Evolutionary conservation across 2,329 filamentous ascomycete genomes (phyloP).

Genomic region (Orbilia brochopaga): DNA sequence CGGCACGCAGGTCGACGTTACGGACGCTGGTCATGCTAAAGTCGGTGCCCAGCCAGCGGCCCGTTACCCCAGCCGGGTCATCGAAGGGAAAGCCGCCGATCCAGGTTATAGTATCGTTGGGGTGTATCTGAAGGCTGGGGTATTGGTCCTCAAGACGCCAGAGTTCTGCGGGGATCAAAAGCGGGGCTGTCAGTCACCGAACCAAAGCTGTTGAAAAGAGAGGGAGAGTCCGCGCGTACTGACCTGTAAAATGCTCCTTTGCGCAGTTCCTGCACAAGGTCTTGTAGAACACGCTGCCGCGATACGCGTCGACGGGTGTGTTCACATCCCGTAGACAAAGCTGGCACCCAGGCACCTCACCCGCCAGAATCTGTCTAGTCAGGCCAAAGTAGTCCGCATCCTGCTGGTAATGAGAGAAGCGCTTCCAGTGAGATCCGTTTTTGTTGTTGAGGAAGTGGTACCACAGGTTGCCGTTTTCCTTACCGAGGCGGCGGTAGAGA

Average conservation of each 20-base stretch:
- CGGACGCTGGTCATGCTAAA: slow-evolving; percentile 14
- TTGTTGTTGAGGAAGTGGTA: slow-evolving; percentile 32
- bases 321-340: slow-evolving; percentile 21
- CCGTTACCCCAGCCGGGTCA: slow-evolving; percentile 9
- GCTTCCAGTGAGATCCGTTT: slow-evolving; percentile 9
- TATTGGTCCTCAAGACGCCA: slow-evolving; percentile 34
- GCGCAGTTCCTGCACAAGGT: slow-evolving; percentile 22
- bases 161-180: slow-evolving; percentile 6
- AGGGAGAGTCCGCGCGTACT: background rate
- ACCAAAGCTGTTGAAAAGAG: too few species aligned
- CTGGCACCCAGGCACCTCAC: slow-evolving; percentile 16
- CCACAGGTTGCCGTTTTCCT: slow-evolving; percentile 17
- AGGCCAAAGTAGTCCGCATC: slow-evolving; percentile 14
- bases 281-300: slow-evolving; percentile 28
- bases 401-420: slow-evolving; percentile 18
- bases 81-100: slow-evolving; percentile 18
- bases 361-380: slow-evolving; percentile 10
- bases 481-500: slow-evolving; percentile 22
- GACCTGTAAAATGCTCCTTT: slow-evolving; percentile 26
- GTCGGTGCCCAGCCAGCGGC: slow-evolving; percentile 1
- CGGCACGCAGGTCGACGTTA: slow-evolving; percentile 18
- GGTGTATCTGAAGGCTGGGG: slow-evolving; percentile 27
- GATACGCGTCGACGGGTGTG: slow-evolving; percentile 4
- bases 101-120: slow-evolving; percentile 24
- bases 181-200: background rate